phyloP scores from a whole-genome alignment of 352 stramenopile species.

The Globisporangium cederbergense region DNA sequence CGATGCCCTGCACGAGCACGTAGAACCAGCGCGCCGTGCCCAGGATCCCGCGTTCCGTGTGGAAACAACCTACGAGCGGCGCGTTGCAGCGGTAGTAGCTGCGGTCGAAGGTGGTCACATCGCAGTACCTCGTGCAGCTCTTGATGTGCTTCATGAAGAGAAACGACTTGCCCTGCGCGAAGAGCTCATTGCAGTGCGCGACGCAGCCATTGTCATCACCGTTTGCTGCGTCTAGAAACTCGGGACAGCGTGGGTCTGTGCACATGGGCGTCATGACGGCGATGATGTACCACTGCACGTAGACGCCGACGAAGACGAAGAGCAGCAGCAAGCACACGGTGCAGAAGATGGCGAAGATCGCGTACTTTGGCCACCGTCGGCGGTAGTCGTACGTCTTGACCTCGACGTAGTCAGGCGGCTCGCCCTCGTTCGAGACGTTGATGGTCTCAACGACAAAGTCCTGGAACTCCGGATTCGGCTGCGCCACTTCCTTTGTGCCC shows the following conservation, averaged over 20 bases:
- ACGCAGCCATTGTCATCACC: slow-evolving; percentile 24
- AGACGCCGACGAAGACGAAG: slow-evolving; percentile 53
- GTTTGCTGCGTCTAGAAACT: slow-evolving; percentile 27
- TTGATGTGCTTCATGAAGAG: slow-evolving; percentile 52
- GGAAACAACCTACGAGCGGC: slow-evolving; percentile 47
- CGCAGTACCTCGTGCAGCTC: slow-evolving; percentile 43
- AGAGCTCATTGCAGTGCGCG: slow-evolving; percentile 43
- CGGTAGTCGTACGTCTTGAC: slow-evolving; percentile 56
- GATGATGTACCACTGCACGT: slow-evolving; percentile 72
- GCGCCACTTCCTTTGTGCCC: slow-evolving; percentile 41
- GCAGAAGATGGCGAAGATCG: slow-evolving; percentile 47
- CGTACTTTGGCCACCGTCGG: slow-evolving; percentile 55
- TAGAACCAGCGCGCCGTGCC: slow-evolving; percentile 66
- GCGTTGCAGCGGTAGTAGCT: slow-evolving; percentile 52
- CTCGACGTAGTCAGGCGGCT: slow-evolving; percentile 55
- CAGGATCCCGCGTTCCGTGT: slow-evolving; percentile 47
- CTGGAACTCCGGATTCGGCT: slow-evolving; percentile 50
- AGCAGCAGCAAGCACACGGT: slow-evolving; percentile 44
- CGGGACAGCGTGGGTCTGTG: slow-evolving; percentile 48
- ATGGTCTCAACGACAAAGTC: slow-evolving; percentile 55
- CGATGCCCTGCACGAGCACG: slow-evolving; percentile 55
- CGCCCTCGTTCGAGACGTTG: slow-evolving; percentile 52
- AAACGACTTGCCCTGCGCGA: slow-evolving; percentile 38
- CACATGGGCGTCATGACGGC: slow-evolving; percentile 67
- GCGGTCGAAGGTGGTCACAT: slow-evolving; percentile 33